Base-by-base conservation (phyloP, 805 yeast species). In the Ogataea populi-albae region DNA sequence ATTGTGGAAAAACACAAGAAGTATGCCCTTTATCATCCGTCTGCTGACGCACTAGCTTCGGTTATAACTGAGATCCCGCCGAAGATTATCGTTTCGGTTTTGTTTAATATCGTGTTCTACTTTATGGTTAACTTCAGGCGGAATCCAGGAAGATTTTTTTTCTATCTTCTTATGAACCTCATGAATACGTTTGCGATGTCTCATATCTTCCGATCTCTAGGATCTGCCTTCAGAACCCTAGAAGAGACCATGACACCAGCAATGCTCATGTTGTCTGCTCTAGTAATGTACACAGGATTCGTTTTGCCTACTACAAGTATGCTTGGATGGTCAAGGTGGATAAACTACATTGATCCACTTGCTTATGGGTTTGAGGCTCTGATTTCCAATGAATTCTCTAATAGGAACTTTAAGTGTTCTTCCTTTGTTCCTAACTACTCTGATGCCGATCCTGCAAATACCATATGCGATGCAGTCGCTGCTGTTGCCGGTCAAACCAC, bases 321-420 rank as follows among this genome's bases (percentile, higher is more conserved):
- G 75, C 74, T 72, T 49, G 79, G 77, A 41, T 77, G 83, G 83
- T 71, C 74, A 37, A 70, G 75, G 55, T 73, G 78, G 77, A 62
- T 68, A 45, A 65, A 71, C 37, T 73, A 66, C 49, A 36, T 68
- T 30, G 68, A 73, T 49, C 77, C 78, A 6, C 44, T 73, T 29
- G 53, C 65, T 6, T 73, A 71, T 41, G 66, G 63, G 11, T 72
- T 64, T 45, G 85, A 77, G 52, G 56, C 76, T 11, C 61, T 79
- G 50, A 65, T 79, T 64, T 61, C 71, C 10, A 73, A 70, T 38
- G 82, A 79, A 57, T 77, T 78, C 50, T 68, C 66, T 42, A 71
- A 69, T 25, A 64, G 76, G 45, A 58, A 56, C 2, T 73, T 68
- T 42, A 50, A 46, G 2, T 77, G 83, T 52, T 49, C 73, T 12